A percentile compares a stretch with the other conserved stretches of the same genome.
Evolutionary conservation across 306 rosid species (phyloP).

Genomic region (Castanea mollissima): DNA sequence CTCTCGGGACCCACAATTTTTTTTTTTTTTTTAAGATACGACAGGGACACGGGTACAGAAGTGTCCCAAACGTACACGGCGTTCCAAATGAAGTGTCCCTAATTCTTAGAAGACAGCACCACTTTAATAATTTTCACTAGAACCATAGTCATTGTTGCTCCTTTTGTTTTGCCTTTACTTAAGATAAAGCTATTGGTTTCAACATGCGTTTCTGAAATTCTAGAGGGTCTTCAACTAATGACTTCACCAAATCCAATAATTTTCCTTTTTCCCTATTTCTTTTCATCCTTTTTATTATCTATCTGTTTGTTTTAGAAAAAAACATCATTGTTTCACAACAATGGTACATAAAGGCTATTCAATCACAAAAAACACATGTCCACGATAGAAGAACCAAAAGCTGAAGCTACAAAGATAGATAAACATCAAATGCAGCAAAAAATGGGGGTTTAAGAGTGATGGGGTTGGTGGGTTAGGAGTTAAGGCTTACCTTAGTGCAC

Average conservation of each 20-base stretch:
- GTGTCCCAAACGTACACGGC: too few species aligned
- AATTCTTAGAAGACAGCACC: too few species aligned
- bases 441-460: slow-evolving; percentile 1
- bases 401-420: background rate
- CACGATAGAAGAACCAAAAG: background rate
- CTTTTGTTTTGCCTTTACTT: background rate
- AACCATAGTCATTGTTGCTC: too few species aligned
- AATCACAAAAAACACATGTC: background rate
- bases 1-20: too few species aligned
- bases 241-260: background rate
- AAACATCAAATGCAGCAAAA: background rate
- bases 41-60: too few species aligned
- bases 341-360: background rate
- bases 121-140: too few species aligned
- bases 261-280: background rate
- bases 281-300: background rate
- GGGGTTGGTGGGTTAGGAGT: slow-evolving; percentile 3
- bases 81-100: too few species aligned
- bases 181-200: background rate
- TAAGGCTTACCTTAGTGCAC: slow-evolving; percentile 65
- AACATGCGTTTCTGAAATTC: background rate
- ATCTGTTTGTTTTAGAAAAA: background rate
- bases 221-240: background rate
- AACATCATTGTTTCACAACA: too few species aligned
- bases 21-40: too few species aligned